Evolutionary conservation across 495 filamentous ascomycete genomes (phyloP), one percentile per base, ranked within the genome.

Genomic region (Penicillium macrosclerotiorum): DNA sequence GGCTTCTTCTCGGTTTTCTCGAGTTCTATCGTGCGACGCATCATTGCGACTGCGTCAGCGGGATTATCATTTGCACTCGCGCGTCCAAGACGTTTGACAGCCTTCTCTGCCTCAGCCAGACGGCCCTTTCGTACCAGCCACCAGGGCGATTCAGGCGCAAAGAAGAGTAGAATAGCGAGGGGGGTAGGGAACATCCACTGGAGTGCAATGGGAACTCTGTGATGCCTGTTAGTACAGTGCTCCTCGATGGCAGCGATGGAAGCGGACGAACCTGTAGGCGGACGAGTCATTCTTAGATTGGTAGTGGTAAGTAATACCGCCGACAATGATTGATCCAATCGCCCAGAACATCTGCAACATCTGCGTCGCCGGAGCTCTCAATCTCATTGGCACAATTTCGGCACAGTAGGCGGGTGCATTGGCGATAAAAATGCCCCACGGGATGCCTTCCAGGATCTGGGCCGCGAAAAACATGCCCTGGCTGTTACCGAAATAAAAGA

Each of bases 11-110:
- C 49, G 32, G 53, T 48, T 32, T 81, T 69, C 60, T 88, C 84
- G 14, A 86, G 68, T 17, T 80, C 81, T 25, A 80, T 80, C 17
- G 82, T 85, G 49, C 84, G 83, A 30, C 82, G 78, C 81, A 87
- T 87, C 83, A 87, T 86, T 32, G 82, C 76, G 27, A 59, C 58
- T 49, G 55, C 53, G 13, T 55, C 53, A 47, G 49, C 49, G 37
- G 55, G 48, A 41, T 56, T 58, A 43, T 51, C 51, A 47, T 42
- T 57, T 42, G 50, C 26, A 43, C 37, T 53, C 37, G 37, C 45
- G 42, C 61, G 52, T 41, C 62, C 63, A 26, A 73, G 68, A 22
- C 70, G 61, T 30, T 55, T 55, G 36, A 75, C 57, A 6, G 70
- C 51, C 14, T 52, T 45, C 17, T 59, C 58, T 18, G 73, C 74